Evolutionary conservation across 768 basidiomycete species (phyloP).

Genomic region (Rhodocollybia butyracea): DNA sequence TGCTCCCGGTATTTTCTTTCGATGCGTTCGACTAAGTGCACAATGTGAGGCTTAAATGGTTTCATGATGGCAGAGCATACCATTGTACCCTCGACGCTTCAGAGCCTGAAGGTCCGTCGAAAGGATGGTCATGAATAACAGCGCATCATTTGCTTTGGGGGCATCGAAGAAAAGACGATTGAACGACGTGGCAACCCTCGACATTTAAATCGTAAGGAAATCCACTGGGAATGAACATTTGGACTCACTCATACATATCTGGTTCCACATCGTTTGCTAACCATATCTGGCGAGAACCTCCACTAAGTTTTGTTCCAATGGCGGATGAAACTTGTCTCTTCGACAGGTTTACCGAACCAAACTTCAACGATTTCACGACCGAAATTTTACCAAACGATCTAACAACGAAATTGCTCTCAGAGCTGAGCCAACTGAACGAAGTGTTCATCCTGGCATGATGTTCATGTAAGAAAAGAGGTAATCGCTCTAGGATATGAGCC

Average conservation of each 20-base stretch:
- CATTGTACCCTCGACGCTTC: constrained; percentile 82
- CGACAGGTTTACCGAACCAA: constrained; percentile 45
- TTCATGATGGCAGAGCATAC: constrained; percentile 30
- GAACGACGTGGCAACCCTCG: constrained; percentile 80
- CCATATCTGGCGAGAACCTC: constrained; percentile 70
- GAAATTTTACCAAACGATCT: constrained; percentile 62
- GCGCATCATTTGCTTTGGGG: constrained; percentile 80
- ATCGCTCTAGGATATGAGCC: constrained; percentile 69
- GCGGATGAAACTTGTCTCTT: constrained; percentile 73
- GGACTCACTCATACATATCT: constrained; percentile 89
- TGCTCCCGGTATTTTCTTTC: constrained; percentile 72
- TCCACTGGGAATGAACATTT: background rate
- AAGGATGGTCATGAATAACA: constrained; percentile 91
- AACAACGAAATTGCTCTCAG: constrained; percentile 64
- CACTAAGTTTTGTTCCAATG: constrained; percentile 50
- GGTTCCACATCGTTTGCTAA: constrained; percentile 70
- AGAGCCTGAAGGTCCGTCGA: constrained; percentile 85
- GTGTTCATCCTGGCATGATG: constrained; percentile 66
- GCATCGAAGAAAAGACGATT: constrained; percentile 77
- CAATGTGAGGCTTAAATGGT: background rate
- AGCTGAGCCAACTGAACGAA: constrained; percentile 63
- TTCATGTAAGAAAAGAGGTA: constrained; percentile 91
- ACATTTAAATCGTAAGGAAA: background rate
- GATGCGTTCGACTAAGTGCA: constrained; percentile 77
- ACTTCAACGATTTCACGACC: constrained; percentile 58